Evolutionary conservation across 192 early-diverging fungal species (phyloP).

Genomic region (Podila minutissima): DNA sequence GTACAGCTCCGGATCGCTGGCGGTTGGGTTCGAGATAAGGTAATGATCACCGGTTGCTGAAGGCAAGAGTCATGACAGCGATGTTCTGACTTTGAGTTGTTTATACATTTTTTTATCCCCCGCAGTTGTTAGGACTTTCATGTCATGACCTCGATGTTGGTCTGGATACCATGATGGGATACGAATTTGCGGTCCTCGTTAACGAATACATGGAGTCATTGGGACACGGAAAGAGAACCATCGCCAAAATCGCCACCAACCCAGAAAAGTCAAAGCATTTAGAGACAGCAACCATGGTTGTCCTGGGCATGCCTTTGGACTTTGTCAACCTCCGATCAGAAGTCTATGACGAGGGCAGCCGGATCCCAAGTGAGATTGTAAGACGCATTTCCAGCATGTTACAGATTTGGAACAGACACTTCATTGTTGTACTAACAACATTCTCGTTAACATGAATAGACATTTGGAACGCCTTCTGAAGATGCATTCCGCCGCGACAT

Average conservation of each 20-base stretch:
- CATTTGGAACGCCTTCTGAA: constrained; percentile 89
- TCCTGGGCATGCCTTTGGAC: constrained; percentile 85
- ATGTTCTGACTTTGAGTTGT: too few relatives aligned
- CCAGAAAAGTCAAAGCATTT: constrained; percentile 98
- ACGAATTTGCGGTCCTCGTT: constrained; percentile 84
- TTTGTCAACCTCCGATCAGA: constrained; percentile 97
- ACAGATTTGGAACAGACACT: constrained; percentile 53
- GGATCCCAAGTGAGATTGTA: constrained; percentile 80
- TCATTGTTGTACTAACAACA: background rate
- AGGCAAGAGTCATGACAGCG: background rate
- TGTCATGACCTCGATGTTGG: constrained; percentile 96
- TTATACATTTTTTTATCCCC: background rate
- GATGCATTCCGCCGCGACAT: constrained; percentile 96
- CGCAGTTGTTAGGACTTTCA: constrained; percentile 81
- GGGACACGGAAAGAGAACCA: constrained; percentile 50
- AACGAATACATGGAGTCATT: constrained; percentile 66
- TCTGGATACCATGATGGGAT: constrained; percentile 92
- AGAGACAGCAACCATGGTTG: constrained; percentile 92
- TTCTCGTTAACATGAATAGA: constrained; percentile 21
- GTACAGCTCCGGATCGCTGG: constrained; percentile 91
- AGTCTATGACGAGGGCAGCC: constrained; percentile 80
- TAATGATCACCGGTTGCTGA: constrained; percentile 22
- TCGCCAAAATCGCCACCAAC: constrained; percentile 91
- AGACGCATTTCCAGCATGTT: constrained; percentile 16
- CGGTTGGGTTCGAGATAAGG: constrained; percentile 99